Evolutionary conservation across 768 basidiomycete genomes (phyloP), one percentile per base, ranked within the genome.

Genomic region (Favolaschia claudopus): DNA sequence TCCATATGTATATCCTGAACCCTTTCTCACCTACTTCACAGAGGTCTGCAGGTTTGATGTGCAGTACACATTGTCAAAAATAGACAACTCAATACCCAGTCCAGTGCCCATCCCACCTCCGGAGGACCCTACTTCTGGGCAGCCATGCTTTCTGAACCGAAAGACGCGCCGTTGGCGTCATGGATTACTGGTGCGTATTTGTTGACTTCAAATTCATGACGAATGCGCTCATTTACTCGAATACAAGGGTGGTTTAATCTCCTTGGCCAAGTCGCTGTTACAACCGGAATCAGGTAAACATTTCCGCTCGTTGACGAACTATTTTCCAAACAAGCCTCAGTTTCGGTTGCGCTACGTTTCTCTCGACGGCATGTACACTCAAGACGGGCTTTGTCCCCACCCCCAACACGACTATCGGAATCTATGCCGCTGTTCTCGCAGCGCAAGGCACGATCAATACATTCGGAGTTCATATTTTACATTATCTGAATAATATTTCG

Each of bases 91-190:
- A 37, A 15, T n/a, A 25, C 10, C 34, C 24, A 47, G 7, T 78
- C 29, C 58, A 89, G 87, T 60, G 86, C 88, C 2, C 88, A 86
- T 74, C 88, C 87, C 5, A 89, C 88, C 2, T 87, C 84, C 45
- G 88, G 89, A 7, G 89, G 89, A 0, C 89, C 91, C 0, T 91
- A 91, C 66, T 91, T 87, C 71, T 91, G 90, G 91, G 86, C 89
- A n/a, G 89, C 89, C 1, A 89, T 91, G 84, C 72, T 92, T 1
- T 85, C 88, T 2, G 76, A 76, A 50, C 84, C 82, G 1, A 63
- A 82, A 62, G 72, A 81, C 33, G 88, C 88, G 4, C 76, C 89
- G 1, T 77, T 91, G 28, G 86, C 88, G 2, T 89, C 89, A 0
- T 93, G 89, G 89, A 79, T 88, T 13, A 88, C 87, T 1, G 90